Conservation (phyloP, 164 flowering plant species). For the Vitis amurensis region DNA sequence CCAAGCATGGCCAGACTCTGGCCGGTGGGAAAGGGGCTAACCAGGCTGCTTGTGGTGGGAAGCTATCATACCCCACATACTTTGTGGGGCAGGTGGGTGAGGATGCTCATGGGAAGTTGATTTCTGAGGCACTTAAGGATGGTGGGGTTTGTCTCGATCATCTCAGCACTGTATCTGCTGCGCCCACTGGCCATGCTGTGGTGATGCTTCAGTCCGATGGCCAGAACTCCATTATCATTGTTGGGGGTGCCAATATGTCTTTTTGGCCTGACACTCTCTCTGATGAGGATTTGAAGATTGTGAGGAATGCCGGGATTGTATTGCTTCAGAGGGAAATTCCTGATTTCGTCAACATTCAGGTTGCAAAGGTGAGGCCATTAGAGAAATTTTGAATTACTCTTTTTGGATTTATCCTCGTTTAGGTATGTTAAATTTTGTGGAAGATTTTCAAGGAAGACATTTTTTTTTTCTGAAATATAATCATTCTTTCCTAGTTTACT, state of each 20-base stretch:
- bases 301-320: conserved; percentile 76
- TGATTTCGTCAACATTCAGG: conserved; percentile 85
- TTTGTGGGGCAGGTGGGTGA: conserved; percentile 83
- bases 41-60: conserved; percentile 84
- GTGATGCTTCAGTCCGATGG: conserved; percentile 90
- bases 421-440: too few species aligned
- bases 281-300: conserved; percentile 53
- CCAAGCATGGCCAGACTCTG: conserved; percentile 66
- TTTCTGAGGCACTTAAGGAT: conserved; percentile 53
- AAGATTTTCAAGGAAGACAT: too few species aligned
- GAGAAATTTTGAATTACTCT: background rate
- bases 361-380: conserved; percentile 69
- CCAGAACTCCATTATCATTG: conserved; percentile 89
- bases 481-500: background rate
- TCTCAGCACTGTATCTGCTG: conserved; percentile 42
- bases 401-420: background rate
- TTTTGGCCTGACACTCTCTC: conserved; percentile 63
- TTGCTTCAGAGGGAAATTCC: conserved; percentile 96
- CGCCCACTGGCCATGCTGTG: conserved; percentile 96
- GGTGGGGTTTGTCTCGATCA: conserved; percentile 67
- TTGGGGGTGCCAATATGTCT: conserved; percentile 89
- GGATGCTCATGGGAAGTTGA: conserved; percentile 80
- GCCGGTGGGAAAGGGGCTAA: conserved; percentile 98
- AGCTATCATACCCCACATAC: conserved; percentile 72
- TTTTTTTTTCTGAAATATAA: too few species aligned